These are phyloP conservation scores for Cercospora zeina DNA, from an alignment of 2,329 filamentous ascomycete species.

Conservation along the genomic window DNA sequence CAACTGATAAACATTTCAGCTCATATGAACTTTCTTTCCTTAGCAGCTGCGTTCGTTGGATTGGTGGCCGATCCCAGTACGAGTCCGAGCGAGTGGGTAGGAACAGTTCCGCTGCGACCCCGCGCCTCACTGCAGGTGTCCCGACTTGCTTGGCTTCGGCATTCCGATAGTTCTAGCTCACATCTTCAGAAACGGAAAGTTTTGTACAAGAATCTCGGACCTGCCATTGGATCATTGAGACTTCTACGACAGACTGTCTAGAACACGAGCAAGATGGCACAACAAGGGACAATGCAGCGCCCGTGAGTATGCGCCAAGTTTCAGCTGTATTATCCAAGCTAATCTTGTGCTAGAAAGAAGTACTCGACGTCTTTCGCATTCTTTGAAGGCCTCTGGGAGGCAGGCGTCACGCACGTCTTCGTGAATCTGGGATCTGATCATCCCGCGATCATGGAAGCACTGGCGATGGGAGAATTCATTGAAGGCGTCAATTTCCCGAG, in stretches of 20 bases:
- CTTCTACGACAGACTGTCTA: neutral
- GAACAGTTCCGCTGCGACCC: neutral
- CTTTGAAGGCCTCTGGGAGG: conserved; percentile 36
- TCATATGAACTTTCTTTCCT: too few species aligned
- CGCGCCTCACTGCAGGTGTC: neutral
- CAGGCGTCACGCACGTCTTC: conserved; percentile 61
- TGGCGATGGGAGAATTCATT: conserved; percentile 72
- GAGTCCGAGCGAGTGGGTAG: neutral
- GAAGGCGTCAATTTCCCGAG: conserved; percentile 64
- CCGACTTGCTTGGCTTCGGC: neutral
- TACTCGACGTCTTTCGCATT: neutral
- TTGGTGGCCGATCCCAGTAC: too few species aligned
- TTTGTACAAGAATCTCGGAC: neutral
- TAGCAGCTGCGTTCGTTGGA: too few species aligned
- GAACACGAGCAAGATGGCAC: neutral
- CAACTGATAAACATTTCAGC: too few species aligned
- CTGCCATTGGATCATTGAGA: neutral
- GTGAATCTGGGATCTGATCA: conserved; percentile 72
- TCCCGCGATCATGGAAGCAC: conserved; percentile 76
- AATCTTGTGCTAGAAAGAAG: neutral
- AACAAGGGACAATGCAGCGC: neutral
- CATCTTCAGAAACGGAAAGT: neutral
- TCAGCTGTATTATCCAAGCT: neutral
- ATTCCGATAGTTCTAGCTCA: neutral
- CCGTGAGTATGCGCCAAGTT: neutral